These are phyloP conservation scores for Helianthus annuus DNA, from an alignment of 129 eudicot species.

Conservation along the genomic window HanXRQr2.0-SUNRISE NC_035449.2:30811833-30812332, in stretches of 20 bases:
- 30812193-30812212: too few relatives aligned
- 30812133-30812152: background rate
- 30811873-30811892: slow-evolving; percentile 12
- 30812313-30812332: too few relatives aligned
- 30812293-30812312: too few relatives aligned
- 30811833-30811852: background rate
- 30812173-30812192: too few relatives aligned
- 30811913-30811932: slow-evolving; percentile 17
- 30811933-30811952: slow-evolving; percentile 4
- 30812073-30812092: background rate
- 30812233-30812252: too few relatives aligned
- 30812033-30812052: background rate
- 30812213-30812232: too few relatives aligned
- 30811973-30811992: slow-evolving; percentile 19
- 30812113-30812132: slow-evolving; percentile 5
- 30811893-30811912: slow-evolving; percentile 44
- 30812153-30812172: background rate
- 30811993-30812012: slow-evolving; percentile 26
- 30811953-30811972: slow-evolving; percentile 23
- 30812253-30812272: too few relatives aligned
- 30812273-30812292: too few relatives aligned
- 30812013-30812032: background rate
- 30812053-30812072: slow-evolving; percentile 21
- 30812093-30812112: slow-evolving; percentile 16
- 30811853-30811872: slow-evolving; percentile 21